These are phyloP conservation scores for Paramecium octaurelia DNA, from an alignment of 73 alveolate genomes.

Conservation along the genomic window DNA sequence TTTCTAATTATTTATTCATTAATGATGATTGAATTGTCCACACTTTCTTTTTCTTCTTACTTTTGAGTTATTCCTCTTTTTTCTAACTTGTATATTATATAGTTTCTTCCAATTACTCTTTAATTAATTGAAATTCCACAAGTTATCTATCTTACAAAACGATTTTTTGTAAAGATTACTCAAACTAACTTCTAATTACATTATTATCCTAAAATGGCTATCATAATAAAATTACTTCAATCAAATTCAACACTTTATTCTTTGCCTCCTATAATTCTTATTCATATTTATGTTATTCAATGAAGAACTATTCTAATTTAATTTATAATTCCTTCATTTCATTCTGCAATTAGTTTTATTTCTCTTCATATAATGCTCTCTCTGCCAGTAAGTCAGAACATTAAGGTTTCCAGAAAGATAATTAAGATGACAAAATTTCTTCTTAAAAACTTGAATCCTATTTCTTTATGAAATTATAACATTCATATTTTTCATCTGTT, in stretches of 20 bases:
- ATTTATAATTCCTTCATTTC: neutral
- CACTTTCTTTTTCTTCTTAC: neutral
- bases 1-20: conserved; percentile 4
- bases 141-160: neutral
- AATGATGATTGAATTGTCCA: neutral
- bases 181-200: neutral
- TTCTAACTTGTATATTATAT: neutral
- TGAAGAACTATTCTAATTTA: neutral
- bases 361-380: neutral
- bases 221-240: neutral
- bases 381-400: neutral
- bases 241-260: neutral
- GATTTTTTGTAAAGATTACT: neutral
- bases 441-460: conserved; percentile 10
- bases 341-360: neutral
- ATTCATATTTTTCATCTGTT: neutral
- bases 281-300: conserved; percentile 4
- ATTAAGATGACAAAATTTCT: neutral
- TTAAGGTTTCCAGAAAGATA: conserved; percentile 24
- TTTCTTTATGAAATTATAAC: neutral
- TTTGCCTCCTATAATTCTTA: conserved; percentile 18
- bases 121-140: neutral
- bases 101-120: neutral
- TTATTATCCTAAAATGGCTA: neutral
- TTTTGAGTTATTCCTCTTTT: neutral